A percentile compares a stretch with the other conserved stretches of the same genome.
These are phyloP conservation scores for Xylaria flabelliformis DNA, from an alignment of 495 filamentous ascomycete species.

Conservation along the genomic window DNA sequence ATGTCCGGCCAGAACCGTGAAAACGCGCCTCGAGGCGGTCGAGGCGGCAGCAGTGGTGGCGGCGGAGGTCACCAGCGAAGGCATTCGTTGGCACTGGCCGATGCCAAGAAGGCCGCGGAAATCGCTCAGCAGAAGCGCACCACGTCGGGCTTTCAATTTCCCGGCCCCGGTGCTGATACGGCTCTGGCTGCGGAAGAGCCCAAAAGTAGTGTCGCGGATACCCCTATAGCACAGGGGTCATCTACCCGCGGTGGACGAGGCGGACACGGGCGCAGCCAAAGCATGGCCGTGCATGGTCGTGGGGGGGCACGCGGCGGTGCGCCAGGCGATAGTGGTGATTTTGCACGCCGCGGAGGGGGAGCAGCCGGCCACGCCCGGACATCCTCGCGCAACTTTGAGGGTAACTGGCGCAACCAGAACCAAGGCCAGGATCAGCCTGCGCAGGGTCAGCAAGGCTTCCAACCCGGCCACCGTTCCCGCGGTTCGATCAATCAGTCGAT, in stretches of 20 bases:
- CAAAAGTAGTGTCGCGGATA: conserved; percentile 50
- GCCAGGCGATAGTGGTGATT: conserved; percentile 58
- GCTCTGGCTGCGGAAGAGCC: conserved; percentile 57
- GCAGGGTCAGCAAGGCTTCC: conserved; percentile 80
- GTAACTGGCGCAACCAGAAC: conserved; percentile 92
- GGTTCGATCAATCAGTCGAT: conserved; percentile 88
- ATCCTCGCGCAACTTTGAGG: conserved; percentile 90
- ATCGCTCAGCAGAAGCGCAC: conserved; percentile 95
- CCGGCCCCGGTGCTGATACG: conserved; percentile 70
- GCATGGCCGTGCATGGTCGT: conserved; percentile 64
- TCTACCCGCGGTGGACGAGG: conserved; percentile 56
- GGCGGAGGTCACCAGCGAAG: conserved; percentile 88
- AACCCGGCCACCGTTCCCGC: conserved; percentile 88
- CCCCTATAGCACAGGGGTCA: conserved; percentile 56
- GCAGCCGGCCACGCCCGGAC: conserved; percentile 74
- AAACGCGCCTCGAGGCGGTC: conserved; percentile 75
- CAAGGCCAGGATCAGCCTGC: conserved; percentile 60
- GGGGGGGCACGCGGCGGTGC: conserved; percentile 54
- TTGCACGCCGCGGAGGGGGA: conserved; percentile 71
- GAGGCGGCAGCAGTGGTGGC: conserved; percentile 68
- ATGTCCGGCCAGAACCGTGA: conserved; percentile 70
- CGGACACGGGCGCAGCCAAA: conserved; percentile 66
- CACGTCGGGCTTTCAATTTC: conserved; percentile 94
- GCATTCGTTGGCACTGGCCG: conserved; percentile 91
- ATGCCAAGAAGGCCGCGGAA: conserved; percentile 97